Evolutionary conservation across 768 basidiomycete species (phyloP), one percentile per base, ranked within the genome.

Genomic region (Mycena haematopus): DNA sequence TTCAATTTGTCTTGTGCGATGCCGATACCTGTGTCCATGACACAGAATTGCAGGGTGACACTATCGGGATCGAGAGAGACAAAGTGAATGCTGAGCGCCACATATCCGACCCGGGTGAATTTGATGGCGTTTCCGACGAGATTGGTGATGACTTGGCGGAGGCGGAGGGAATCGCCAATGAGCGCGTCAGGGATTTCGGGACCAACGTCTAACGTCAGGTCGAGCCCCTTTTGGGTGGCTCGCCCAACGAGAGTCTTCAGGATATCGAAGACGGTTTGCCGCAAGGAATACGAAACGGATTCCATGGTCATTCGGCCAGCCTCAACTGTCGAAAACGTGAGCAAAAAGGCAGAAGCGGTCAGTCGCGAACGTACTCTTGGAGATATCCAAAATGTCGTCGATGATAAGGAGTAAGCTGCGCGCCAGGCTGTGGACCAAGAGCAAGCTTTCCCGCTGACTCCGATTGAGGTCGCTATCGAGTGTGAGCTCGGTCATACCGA

Each of bases 271-370:
- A 98, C 94, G 3, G 94, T 96, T 68, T 95, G 90, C n/a, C 97
- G 91, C 29, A 98, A 84, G 11, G 96, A 98, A 78, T 96, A 99
- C 2, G 96, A 91, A n/a, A 98, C 96, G 29, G 93, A 90, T 77
- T 99, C 97, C 92, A 99, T 97, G 2, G 95, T 99, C 97, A 99
- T 99, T 14, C 96, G 91, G 47, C 97, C 97, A 42, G 96, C 97
- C 77, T 99, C 97, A 71, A 99, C 96, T 52, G 62, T 69, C 58
- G 51, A 5, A 52, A 8, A 63, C 68, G 49, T 60, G 33, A 69
- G 64, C 64, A 47, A 66, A 53, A 51, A 35, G 29, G 17, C n/a
- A 19, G 35, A 1, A 5, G 46, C n/a, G 33, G 52, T 40, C 35
- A 46, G 31, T 9, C 17, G 53, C 8, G 13, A 24, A 84, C 93